phyloP scores from a whole-genome alignment of 768 basidiomycete genomes.

The Boletus reticulatus region DNA sequence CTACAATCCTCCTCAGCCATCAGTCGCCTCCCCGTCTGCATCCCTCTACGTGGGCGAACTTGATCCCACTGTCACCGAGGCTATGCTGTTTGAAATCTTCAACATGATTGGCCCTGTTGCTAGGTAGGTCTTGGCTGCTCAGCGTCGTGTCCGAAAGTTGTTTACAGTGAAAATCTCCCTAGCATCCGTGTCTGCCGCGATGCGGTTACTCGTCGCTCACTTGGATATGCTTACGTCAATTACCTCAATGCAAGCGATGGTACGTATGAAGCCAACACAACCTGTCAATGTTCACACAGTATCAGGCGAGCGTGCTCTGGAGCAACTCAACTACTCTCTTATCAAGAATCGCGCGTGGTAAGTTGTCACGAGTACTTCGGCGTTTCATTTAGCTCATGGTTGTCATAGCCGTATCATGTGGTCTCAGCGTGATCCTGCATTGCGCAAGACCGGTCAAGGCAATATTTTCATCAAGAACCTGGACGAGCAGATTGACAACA shows the following conservation, averaged over 20 bases:
- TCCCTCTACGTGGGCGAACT: conserved; percentile 99
- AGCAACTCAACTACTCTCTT: conserved; percentile 98
- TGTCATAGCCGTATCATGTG: conserved; percentile 93
- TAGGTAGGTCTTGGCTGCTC: conserved; percentile 53
- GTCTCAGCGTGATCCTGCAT: conserved; percentile 99
- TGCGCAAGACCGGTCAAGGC: conserved; percentile 99
- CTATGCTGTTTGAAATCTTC: conserved; percentile 99
- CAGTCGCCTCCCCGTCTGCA: conserved; percentile 71
- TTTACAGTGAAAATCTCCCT: background rate
- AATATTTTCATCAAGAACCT: conserved; percentile 99
- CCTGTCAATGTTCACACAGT: background rate
- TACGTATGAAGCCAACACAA: conserved; percentile 33
- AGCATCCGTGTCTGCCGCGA: conserved; percentile 99
- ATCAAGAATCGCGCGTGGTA: conserved; percentile 98
- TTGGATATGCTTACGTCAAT: conserved; percentile 99
- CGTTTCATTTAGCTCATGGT: background rate
- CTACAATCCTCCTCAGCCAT: conserved; percentile 53
- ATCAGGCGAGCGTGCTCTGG: conserved; percentile 93
- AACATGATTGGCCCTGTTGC: conserved; percentile 99
- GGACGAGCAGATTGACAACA: conserved; percentile 97
- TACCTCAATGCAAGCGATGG: conserved; percentile 95
- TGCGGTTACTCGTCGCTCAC: conserved; percentile 98
- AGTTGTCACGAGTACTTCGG: conserved; percentile 18
- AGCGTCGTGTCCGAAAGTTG: background rate
- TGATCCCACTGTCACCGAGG: conserved; percentile 96